These are phyloP conservation scores for Cyberlindnera suaveolens DNA, from an alignment of 805 yeast species.

Conservation along the genomic window DNA sequence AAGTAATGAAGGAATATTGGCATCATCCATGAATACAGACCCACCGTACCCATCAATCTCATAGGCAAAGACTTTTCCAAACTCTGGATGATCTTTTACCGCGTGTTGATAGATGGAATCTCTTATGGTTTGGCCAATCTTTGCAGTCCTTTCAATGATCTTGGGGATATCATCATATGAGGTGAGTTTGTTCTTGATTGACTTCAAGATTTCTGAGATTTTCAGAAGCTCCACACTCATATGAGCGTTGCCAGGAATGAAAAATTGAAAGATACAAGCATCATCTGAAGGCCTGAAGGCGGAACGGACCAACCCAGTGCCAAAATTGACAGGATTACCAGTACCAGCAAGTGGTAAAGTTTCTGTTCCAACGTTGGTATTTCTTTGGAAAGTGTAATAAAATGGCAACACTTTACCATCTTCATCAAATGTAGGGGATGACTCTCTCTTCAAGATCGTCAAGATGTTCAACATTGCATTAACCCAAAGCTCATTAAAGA, in stretches of 20 bases:
- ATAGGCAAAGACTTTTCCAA: conserved; percentile 78
- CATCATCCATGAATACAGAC: conserved; percentile 76
- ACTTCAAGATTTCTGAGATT: conserved; percentile 25
- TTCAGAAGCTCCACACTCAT: conserved; percentile 55
- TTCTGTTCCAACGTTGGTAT: conserved; percentile 73
- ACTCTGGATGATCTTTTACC: conserved; percentile 56
- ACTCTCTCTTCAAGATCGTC: conserved; percentile 51
- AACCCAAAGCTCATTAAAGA: conserved; percentile 46
- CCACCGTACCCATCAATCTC: conserved; percentile 89
- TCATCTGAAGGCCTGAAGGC: conserved; percentile 90
- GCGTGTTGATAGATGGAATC: conserved; percentile 59
- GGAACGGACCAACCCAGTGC: conserved; percentile 68
- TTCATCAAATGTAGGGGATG: conserved; percentile 51
- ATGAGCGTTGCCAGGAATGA: conserved; percentile 83
- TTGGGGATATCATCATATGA: conserved; percentile 25
- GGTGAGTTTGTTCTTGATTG: conserved; percentile 9
- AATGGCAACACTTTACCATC: conserved; percentile 35
- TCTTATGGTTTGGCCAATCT: conserved; percentile 37
- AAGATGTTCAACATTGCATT: conserved; percentile 48
- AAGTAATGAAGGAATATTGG: conserved; percentile 77
- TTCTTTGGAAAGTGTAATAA: conserved; percentile 63
- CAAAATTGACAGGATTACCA: conserved; percentile 76
- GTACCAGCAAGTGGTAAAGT: conserved; percentile 72
- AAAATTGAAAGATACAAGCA: conserved; percentile 71
- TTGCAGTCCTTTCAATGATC: conserved; percentile 25